Base-by-base conservation (phyloP, 2,329 filamentous ascomycete species). In the Pseudogymnoascus sp. region DNA sequence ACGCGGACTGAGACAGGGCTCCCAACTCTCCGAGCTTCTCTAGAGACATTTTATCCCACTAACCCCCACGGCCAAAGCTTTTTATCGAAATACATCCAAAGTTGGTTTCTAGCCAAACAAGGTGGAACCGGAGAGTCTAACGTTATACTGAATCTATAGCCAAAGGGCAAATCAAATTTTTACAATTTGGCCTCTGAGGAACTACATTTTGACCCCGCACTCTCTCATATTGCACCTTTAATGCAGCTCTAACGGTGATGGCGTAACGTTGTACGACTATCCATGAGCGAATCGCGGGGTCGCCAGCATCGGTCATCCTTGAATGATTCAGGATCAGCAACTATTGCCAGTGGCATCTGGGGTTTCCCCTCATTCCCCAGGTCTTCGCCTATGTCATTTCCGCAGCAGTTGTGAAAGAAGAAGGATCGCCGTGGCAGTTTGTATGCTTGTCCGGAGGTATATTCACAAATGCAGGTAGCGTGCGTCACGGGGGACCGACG, bases 241-340 rank as follows among this genome's bases (percentile, higher is more conserved):
- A 49, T 31, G 45, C 25, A 55, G 25, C 25, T 33, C 31, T 1
- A 55, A 55, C n/a, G 9, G 45, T 9, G 14, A 55, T 55, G 45
- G 45, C 45, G 45, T n/a, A 55, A 55, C 45, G 45, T 55, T 55
- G 45, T 55, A 55, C 45, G 4, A 55, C n/a, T 33, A 55, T 18
- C 28, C 3, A 33, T 18, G 25, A 33, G n/a, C 49, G 49, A 55
- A 55, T 55, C 45, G 49, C 49, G 49, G 49, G 49, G 49, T 55
- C 25, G 49, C 28, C n/a, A 55, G 9, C n/a, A 55, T 33, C 28
- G 8, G 49, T 33, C 9, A 55, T 18, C 25, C 28, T 55, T 25
- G 49, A 55, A 55, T n/a, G 49, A 55, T 55, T 55, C 25, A 4
- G 11, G 49, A 55, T 33, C 25, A 55, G 25, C 49, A 31, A 55